A percentile compares a stretch with the other conserved stretches of the same genome.
Conservation (phyloP, 2,329 filamentous ascomycete species). For the Emydomyces testavorans region DNA sequence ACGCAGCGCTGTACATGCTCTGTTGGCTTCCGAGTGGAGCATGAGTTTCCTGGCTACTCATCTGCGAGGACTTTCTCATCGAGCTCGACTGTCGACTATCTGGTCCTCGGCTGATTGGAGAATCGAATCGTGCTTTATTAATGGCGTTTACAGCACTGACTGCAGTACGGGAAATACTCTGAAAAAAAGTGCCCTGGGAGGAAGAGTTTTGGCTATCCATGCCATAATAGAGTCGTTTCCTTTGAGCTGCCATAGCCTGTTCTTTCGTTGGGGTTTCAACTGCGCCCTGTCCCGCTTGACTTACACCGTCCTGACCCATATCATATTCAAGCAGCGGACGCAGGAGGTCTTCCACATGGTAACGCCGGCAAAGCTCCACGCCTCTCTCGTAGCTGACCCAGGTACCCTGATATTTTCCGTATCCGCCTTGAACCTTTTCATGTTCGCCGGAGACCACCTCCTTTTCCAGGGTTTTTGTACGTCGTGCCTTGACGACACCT, state of each 20-base stretch:
- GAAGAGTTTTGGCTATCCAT: conserved; percentile 57
- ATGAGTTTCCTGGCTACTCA: conserved; percentile 51
- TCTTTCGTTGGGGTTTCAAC: conserved; percentile 96
- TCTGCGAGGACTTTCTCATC: conserved; percentile 58
- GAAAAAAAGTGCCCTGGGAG: conserved; percentile 81
- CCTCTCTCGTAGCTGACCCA: conserved; percentile 95
- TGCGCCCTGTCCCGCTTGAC: conserved; percentile 57
- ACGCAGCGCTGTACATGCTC: conserved; percentile 56
- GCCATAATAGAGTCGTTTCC: conserved; percentile 82
- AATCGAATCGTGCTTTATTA: conserved; percentile 90
- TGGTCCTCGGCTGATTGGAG: conserved; percentile 58
- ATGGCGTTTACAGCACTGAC: conserved; percentile 91
- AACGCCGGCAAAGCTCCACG: conserved; percentile 75
- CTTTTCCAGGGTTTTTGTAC: conserved; percentile 95
- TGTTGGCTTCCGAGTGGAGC: conserved; percentile 61
- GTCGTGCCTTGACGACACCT: conserved; percentile 92
- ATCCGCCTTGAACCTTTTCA: conserved; percentile 96
- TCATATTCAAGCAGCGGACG: conserved; percentile 41
- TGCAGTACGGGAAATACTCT: conserved; percentile 87
- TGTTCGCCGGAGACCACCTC: conserved; percentile 93
- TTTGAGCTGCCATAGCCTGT: conserved; percentile 90
- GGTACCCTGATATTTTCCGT: conserved; percentile 97
- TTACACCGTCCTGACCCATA: conserved; percentile 45
- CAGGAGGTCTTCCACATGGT: conserved; percentile 43
- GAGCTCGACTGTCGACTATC: conserved; percentile 56